Conservation (phyloP, 495 filamentous ascomycete genomes). For the Daldinia concentrica region DNA sequence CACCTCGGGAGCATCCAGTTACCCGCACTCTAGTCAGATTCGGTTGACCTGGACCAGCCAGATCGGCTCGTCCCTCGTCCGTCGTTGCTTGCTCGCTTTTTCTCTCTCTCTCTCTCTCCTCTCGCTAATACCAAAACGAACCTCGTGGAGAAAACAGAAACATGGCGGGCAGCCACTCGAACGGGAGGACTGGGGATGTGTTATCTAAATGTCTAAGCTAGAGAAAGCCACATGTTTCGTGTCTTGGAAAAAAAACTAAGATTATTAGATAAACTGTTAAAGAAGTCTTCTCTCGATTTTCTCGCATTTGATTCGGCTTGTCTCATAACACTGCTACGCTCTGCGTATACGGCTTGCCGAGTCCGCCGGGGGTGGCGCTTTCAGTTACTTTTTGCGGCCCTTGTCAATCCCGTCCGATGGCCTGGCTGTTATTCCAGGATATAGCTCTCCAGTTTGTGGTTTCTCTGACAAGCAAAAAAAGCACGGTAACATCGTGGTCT, state of each 20-base stretch:
- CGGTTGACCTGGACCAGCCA: constrained; percentile 40
- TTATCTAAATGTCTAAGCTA: constrained; percentile 10
- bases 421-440: constrained; percentile 40
- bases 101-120: constrained; percentile 35
- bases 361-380: constrained; percentile 39
- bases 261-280: constrained; percentile 17
- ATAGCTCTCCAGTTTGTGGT: constrained; percentile 46
- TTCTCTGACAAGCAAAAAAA: constrained; percentile 45
- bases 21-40: constrained; percentile 46
- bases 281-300: constrained; percentile 22
- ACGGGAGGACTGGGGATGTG: constrained; percentile 14
- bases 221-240: constrained; percentile 35
- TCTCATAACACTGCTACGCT: constrained; percentile 37
- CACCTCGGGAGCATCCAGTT: constrained; percentile 45
- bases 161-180: constrained; percentile 26
- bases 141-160: constrained; percentile 27
- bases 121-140: constrained; percentile 41
- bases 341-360: constrained; percentile 40
- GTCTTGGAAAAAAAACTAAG: constrained; percentile 18
- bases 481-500: constrained; percentile 44
- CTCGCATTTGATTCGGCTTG: constrained; percentile 43
- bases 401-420: constrained; percentile 43
- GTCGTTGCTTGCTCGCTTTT: constrained; percentile 13
- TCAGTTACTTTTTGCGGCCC: constrained; percentile 43
- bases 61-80: constrained; percentile 31